Conservation (phyloP, 2,329 filamentous ascomycete genomes). For the Botrytis fabae region DNA sequence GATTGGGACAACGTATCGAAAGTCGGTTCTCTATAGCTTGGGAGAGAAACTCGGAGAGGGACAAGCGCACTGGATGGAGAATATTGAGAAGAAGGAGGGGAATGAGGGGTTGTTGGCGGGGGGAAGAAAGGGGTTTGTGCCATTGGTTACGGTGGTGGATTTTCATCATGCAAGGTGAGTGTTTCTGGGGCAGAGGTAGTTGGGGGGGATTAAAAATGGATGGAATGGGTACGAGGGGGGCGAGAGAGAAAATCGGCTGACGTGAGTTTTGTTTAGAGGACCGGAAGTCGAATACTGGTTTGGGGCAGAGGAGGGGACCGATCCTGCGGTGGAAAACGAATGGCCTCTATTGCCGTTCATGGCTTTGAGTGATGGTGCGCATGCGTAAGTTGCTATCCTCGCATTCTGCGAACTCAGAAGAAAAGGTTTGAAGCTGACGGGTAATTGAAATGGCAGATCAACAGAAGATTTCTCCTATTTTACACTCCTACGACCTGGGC, state of each 20-base stretch:
- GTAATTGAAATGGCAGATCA: constrained; percentile 52
- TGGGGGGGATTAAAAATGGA: neutral
- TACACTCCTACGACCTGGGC: constrained; percentile 71
- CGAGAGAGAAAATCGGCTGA: constrained; percentile 23
- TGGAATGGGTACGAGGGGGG: constrained; percentile 12
- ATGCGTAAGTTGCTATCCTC: constrained; percentile 62
- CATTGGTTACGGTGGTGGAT: constrained; percentile 76
- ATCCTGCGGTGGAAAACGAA: constrained; percentile 81
- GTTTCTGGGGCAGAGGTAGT: neutral
- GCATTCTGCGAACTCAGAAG: neutral
- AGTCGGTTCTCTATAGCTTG: neutral
- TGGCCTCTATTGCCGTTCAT: constrained; percentile 95
- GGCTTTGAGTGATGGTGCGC: constrained; percentile 92
- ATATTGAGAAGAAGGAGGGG: constrained; percentile 28
- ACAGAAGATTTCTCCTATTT: constrained; percentile 99
- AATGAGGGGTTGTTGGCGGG: constrained; percentile 30
- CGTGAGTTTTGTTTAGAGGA: constrained; percentile 50
- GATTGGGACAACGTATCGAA: constrained; percentile 16
- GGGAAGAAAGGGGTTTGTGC: constrained; percentile 51
- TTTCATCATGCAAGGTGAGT: constrained; percentile 72
- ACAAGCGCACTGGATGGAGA: constrained; percentile 19
- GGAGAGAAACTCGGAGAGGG: neutral
- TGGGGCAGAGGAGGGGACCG: constrained; percentile 69
- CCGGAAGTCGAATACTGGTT: constrained; percentile 95
- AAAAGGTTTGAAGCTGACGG: constrained; percentile 16